Base-by-base conservation (phyloP, 31 red algal genomes). In the Odonthalia washingtoniensis region DNA sequence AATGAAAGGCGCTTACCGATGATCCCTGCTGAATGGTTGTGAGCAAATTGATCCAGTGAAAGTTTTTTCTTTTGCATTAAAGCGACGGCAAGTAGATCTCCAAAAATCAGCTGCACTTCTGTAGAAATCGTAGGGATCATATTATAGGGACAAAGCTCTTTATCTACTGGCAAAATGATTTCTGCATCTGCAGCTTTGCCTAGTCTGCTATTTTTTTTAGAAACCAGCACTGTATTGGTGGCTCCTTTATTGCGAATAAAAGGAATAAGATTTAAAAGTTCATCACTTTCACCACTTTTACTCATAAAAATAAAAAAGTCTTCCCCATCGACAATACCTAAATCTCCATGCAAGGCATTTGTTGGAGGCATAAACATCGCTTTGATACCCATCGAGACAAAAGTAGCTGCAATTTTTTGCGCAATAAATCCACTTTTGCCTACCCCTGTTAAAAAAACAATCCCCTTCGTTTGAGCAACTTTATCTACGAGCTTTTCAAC, bases 51-150 rank as follows among this genome's bases (percentile, higher is more conserved):
- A 35, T 30, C 64, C 30, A 35, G 64, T 35, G 27, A 33, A 67
- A 67, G 33, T 33, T 67, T 67, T 35, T 67, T 67, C 64, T 30
- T 35, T 67, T 67, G 27, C 64, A 67, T 67, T 67, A 67, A 67
- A 35, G 64, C 33, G 64, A 67, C 64, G 27, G 64, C 64, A 30
- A 67, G 64, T 35, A 35, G 30, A 67, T 67, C 64, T 33, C 64
- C 64, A 30, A 67, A 30, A 30, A 35, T 35, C 64, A 67, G 27
- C 64, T 30, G 30, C 30, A 67, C 64, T 35, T 33, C 27, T 67
- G 64, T 67, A 67, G 64, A 67, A 30, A 35, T 67, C 27, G 64
- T 67, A 33, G 64, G 64, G 30, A 35, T 35, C 64, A 67, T 30
- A 35, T 67, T 67, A 67, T 67, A 35, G 27, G 64, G 64, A 67